Percentiles rank a stretch among this genome's conserved stretches.
These are phyloP conservation scores for Calonectria henricotiae DNA, from an alignment of 2,329 filamentous ascomycete genomes.

Conservation along the genomic window DNA sequence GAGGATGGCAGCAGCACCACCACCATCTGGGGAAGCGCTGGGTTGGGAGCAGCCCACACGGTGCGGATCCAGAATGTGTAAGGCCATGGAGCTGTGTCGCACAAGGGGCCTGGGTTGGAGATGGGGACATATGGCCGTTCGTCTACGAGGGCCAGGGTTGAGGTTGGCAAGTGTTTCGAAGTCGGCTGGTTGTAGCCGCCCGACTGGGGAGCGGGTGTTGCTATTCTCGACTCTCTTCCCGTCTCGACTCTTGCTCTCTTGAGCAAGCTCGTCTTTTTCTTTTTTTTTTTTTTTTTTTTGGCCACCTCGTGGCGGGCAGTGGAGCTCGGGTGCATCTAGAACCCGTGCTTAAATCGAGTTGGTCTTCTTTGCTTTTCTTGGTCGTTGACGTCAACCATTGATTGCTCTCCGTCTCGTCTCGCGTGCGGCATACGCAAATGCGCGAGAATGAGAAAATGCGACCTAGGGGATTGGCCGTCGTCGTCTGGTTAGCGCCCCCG, in stretches of 20 bases:
- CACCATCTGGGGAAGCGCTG: constrained; percentile 33
- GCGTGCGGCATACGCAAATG: neutral
- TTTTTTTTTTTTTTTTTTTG: too few species aligned
- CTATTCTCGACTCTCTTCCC: constrained; percentile 27
- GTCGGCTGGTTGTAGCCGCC: constrained; percentile 46
- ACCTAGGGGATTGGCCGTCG: constrained; percentile 43
- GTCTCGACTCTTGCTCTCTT: neutral
- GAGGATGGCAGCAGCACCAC: neutral
- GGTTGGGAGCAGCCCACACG: constrained; percentile 23
- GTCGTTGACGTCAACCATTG: neutral
- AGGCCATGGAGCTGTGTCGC: constrained; percentile 23
- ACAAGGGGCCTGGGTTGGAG: constrained; percentile 25
- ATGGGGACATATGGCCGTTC: constrained; percentile 16
- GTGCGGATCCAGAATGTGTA: constrained; percentile 21
- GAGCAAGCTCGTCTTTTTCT: neutral
- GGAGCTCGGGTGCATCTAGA: neutral
- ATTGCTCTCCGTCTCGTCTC: too few species aligned
- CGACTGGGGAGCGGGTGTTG: constrained; percentile 38
- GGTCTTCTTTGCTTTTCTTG: neutral
- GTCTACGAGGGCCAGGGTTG: constrained; percentile 5
- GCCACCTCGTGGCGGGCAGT: constrained; percentile 4
- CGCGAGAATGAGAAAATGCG: constrained; percentile 28
- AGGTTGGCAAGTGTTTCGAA: constrained; percentile 43
- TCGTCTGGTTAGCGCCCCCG: constrained; percentile 43
- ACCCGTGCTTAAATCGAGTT: neutral